These are phyloP conservation scores for Suillus tomentosus DNA, from an alignment of 768 basidiomycete genomes.

Conservation along the genomic window DNA sequence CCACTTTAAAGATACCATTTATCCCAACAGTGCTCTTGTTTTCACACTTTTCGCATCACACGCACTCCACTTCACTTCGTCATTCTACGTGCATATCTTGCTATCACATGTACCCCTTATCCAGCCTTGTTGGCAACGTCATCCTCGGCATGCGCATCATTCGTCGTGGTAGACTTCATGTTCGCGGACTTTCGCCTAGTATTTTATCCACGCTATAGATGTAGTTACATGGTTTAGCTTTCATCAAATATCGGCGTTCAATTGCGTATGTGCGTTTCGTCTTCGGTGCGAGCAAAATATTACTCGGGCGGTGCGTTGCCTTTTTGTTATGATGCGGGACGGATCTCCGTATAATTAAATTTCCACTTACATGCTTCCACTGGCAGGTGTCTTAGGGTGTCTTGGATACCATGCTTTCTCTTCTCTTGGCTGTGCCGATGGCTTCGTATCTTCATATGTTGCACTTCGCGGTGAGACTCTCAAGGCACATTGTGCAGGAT, in stretches of 20 bases:
- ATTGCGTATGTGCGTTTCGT: slow-evolving; percentile 1
- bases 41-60: slow-evolving; percentile 16
- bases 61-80: slow-evolving; percentile 20
- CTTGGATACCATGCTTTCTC: slow-evolving; percentile 1
- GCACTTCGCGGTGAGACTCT: neutral
- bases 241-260: slow-evolving; percentile 10
- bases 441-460: neutral
- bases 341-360: slow-evolving; percentile 8
- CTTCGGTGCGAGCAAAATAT: neutral
- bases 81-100: slow-evolving; percentile 31
- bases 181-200: slow-evolving; percentile 11
- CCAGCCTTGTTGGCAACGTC: slow-evolving; percentile 14
- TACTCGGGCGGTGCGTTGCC: slow-evolving; percentile 6
- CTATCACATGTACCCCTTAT: slow-evolving; percentile 33
- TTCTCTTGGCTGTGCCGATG: slow-evolving; percentile 3
- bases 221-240: slow-evolving; percentile 20
- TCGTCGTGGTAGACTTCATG: slow-evolving; percentile 8
- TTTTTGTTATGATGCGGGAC: slow-evolving; percentile 5
- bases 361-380: slow-evolving; percentile 5
- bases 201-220: slow-evolving; percentile 31
- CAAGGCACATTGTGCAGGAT: neutral
- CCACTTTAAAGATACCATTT: slow-evolving; percentile 32
- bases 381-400: neutral
- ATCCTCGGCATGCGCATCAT: slow-evolving; percentile 10
- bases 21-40: slow-evolving; percentile 13